Evolutionary conservation across 2,329 filamentous ascomycete genomes (phyloP), one percentile per base, ranked within the genome.

Genomic region (Pyrenochaeta sp.): DNA sequence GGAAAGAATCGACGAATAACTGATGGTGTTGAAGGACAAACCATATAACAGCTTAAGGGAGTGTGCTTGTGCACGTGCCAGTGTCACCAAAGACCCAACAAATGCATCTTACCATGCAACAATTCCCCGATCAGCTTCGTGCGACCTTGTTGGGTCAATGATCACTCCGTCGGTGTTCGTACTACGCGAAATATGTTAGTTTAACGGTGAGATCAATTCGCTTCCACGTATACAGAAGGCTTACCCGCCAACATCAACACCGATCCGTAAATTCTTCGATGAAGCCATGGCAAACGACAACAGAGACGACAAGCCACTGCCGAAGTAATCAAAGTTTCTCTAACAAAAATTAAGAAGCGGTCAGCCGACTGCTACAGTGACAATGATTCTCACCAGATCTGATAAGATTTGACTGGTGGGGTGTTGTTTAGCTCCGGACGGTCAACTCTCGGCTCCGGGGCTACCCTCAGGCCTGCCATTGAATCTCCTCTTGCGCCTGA

Each of bases 201-300:
- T 15, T 35, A 2, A 32, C 21, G 12, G 15, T 42, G 12, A 15
- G 17, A 20, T 5, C 6, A 11, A 1, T 30, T 51, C 41, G 45
- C 20, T 41, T 40, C 11, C 15, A 39, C 14, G 15, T n/a, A 20
- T n/a, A 35, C 23, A 12, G n/a, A 14, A 18, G 43, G 23, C 67
- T 56, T 57, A 73, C 75, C 74, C 77, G 59, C 77, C 77, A 20
- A 79, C 77, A 58, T 79, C 77, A 5, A 80, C 77, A 33, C 78
- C 78, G 42, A 80, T 77, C 31, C 77, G 72, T 42, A 79, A 54
- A 18, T 67, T 69, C 39, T 54, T 64, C 7, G 36, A 49, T 4
- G 39, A 33, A 29, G 43, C 18, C 63, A 67, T 68, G 1, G 30
- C 36, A 10, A 11, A 11, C 10, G 20, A 39, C 21, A n/a, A 18